A percentile compares a stretch with the other conserved stretches of the same genome.
These are phyloP conservation scores for Macaranga tanarius DNA, from an alignment of 441 rosid genomes.

Conservation along the genomic window DNA sequence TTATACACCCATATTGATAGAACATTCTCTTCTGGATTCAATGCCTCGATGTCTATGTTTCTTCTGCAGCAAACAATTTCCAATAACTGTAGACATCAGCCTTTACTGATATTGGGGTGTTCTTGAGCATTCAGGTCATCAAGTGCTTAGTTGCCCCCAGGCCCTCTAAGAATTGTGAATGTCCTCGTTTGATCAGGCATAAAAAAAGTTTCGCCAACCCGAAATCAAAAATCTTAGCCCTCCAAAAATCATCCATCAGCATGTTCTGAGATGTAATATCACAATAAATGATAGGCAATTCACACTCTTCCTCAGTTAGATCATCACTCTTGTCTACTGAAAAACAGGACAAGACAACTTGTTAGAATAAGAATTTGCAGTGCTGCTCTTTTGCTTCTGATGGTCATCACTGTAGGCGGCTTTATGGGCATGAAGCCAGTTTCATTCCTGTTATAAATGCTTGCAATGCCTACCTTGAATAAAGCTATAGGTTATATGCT, in stretches of 20 bases:
- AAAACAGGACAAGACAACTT: too few species aligned
- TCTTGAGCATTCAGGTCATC: conserved; percentile 26
- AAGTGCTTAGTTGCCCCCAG: conserved; percentile 25
- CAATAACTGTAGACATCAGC: conserved; percentile 30
- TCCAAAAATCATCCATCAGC: conserved; percentile 20
- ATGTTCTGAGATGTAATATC: conserved; percentile 42
- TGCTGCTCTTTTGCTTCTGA: too few species aligned
- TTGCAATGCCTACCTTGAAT: conserved; percentile 21
- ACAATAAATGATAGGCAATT: conserved; percentile 35
- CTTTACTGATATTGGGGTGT: conserved; percentile 16
- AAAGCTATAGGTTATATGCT: neutral
- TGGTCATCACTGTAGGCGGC: too few species aligned
- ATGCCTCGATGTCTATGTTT: conserved; percentile 11
- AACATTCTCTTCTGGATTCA: conserved; percentile 14
- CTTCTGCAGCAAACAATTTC: conserved; percentile 30
- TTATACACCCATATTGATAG: conserved; percentile 20
- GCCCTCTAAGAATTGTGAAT: conserved; percentile 19
- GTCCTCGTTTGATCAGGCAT: conserved; percentile 34
- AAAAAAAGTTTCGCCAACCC: conserved; percentile 35
- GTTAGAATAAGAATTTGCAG: too few species aligned
- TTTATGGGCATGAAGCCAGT: too few species aligned
- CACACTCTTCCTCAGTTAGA: conserved; percentile 36
- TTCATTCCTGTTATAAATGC: too few species aligned
- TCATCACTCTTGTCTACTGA: too few species aligned
- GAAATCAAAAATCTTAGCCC: conserved; percentile 32